Base-by-base conservation (phyloP, 2,329 filamentous ascomycete genomes). In the Cryphonectria parasitica region DNA sequence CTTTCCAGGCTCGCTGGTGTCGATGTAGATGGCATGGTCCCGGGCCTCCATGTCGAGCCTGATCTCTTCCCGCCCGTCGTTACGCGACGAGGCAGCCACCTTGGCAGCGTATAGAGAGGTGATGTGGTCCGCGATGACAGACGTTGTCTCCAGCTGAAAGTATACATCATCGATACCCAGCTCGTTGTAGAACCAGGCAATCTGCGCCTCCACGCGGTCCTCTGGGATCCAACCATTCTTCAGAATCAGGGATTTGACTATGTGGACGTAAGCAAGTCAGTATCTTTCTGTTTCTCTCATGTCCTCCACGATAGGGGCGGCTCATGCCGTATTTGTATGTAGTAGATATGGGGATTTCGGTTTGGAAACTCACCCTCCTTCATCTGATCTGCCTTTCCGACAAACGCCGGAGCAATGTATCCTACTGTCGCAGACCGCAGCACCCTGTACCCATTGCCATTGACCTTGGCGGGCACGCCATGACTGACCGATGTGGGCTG, bases 121-220 rank as follows among this genome's bases (percentile, higher is more conserved):
- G 79, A 99, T 95, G 80, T 98, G 94, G 80, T 91, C 97, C 75
- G 94, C 92, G 78, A 99, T 97, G 71, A 93, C 93, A 69, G 93
- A 90, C 25, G 92, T 92, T 5, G 88, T 89, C 84, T 98, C 95
- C 75, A 95, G 94, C 79, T 95, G 90, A 84, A 98, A 98, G 86
- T 98, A 98, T 83, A 97, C 95, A 86, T 98, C 96, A 78, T 99
- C 96, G 77, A 99, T 99, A 76, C 96, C 96, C 34, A 99, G 89
- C 81, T 97, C 92, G 80, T 96, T 93, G 85, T 99, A 99, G 86
- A 99, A 99, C 95, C 96, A 99, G 72, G 89, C 87, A 66, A 95
- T 93, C 83, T 99, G 95, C 36, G 90, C 87, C 73, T 97, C 92
- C 73, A 98, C 88, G 75, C 97, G 92, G 67, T 92, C 86, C 70